Evolutionary conservation across 2,329 filamentous ascomycete species (phyloP).

Genomic region (Hansfordia pulvinata): DNA sequence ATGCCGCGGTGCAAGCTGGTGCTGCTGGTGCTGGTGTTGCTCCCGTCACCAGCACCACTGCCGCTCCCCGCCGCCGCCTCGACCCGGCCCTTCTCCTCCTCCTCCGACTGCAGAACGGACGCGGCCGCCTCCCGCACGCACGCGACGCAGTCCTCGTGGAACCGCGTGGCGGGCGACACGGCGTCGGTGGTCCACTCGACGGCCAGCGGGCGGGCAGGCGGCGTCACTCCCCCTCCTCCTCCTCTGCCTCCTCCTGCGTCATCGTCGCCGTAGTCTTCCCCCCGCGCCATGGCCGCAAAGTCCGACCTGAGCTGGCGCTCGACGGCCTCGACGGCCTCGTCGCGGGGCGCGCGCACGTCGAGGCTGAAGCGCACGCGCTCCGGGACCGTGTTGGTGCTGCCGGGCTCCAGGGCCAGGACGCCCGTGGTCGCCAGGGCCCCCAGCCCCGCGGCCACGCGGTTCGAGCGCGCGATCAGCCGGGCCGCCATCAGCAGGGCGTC

Average conservation of each 20-base stretch:
- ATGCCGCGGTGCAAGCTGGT: constrained; percentile 11
- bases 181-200: constrained; percentile 50
- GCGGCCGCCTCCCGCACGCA: constrained; percentile 48
- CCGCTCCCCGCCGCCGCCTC: too few species aligned
- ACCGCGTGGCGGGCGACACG: constrained; percentile 45
- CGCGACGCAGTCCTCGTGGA: constrained; percentile 53
- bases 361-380: constrained; percentile 53
- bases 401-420: constrained; percentile 51
- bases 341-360: constrained; percentile 41
- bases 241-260: too few species aligned
- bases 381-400: constrained; percentile 62
- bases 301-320: neutral
- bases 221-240: constrained; percentile 29
- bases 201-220: constrained; percentile 28
- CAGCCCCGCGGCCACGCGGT: constrained; percentile 45
- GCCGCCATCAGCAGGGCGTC: constrained; percentile 57
- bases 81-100: too few species aligned
- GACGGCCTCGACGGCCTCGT: constrained; percentile 9
- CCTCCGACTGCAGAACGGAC: constrained; percentile 38
- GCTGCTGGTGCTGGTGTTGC: constrained; percentile 3
- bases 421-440: constrained; percentile 55
- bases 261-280: too few species aligned
- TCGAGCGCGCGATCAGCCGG: constrained; percentile 52
- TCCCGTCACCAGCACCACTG: constrained; percentile 22
- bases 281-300: too few species aligned